phyloP scores from a whole-genome alignment of 345 rosid genomes.

The Boechera retrofracta region DNA sequence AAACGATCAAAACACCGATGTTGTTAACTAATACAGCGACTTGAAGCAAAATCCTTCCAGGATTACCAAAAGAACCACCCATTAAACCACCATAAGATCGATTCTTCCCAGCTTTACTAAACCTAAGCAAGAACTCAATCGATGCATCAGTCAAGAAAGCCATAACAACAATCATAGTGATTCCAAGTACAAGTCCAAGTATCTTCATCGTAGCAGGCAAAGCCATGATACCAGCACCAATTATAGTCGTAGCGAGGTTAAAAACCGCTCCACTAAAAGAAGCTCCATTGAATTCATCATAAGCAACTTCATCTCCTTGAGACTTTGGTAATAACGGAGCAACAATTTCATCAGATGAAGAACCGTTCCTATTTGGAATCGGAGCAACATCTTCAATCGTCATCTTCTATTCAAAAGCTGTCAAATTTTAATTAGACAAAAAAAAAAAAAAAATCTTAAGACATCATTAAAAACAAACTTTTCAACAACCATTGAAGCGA shows the following conservation, averaged over 20 bases:
- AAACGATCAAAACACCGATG: constrained; percentile 87
- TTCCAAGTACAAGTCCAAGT: constrained; percentile 78
- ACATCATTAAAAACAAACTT: background rate
- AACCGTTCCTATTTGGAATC: constrained; percentile 51
- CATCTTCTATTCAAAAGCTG: constrained; percentile 51
- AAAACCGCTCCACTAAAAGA: constrained; percentile 91
- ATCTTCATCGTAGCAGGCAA: constrained; percentile 90
- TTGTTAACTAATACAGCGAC: constrained; percentile 71
- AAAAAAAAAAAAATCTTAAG: background rate
- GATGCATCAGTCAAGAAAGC: constrained; percentile 87
- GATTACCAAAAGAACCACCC: constrained; percentile 85
- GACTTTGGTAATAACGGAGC: constrained; percentile 68
- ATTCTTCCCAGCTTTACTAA: constrained; percentile 67
- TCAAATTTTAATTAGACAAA: background rate
- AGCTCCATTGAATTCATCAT: constrained; percentile 86
- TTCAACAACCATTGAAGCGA: background rate
- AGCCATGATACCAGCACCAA: constrained; percentile 97
- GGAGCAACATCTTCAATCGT: constrained; percentile 57
- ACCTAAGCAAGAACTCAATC: constrained; percentile 79
- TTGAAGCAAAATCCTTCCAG: constrained; percentile 71
- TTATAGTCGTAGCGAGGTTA: constrained; percentile 80
- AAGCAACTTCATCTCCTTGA: constrained; percentile 56
- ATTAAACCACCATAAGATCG: constrained; percentile 80
- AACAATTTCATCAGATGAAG: constrained; percentile 49
- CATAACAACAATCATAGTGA: constrained; percentile 75